These are phyloP conservation scores for Barnettozyma botsteinii DNA, from an alignment of 805 yeast species.

Conservation along the genomic window DNA sequence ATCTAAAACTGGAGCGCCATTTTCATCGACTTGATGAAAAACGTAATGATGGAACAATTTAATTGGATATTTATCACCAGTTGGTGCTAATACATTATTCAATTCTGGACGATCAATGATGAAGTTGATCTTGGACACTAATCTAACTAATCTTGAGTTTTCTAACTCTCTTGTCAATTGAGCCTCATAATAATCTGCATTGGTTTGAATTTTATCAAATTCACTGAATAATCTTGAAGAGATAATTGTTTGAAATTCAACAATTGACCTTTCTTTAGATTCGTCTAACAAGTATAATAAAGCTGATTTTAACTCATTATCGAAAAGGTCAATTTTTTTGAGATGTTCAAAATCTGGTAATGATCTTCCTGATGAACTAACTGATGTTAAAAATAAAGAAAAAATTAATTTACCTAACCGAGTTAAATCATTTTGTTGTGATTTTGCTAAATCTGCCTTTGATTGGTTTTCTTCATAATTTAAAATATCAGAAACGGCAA, in stretches of 20 bases:
- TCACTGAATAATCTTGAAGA: slow-evolving; percentile 40
- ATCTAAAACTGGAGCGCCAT: slow-evolving; percentile 74
- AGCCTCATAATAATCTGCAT: slow-evolving; percentile 54
- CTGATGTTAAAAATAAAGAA: slow-evolving; percentile 46
- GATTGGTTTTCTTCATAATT: slow-evolving; percentile 30
- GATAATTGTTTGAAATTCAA: slow-evolving; percentile 34
- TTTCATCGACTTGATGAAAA: slow-evolving; percentile 77
- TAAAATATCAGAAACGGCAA: slow-evolving; percentile 68
- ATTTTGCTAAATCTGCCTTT: slow-evolving; percentile 17
- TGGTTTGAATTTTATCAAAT: slow-evolving; percentile 44
- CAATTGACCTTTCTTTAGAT: slow-evolving; percentile 22
- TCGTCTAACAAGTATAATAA: slow-evolving; percentile 34
- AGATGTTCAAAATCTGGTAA: slow-evolving; percentile 17
- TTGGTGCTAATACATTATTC: slow-evolving; percentile 60
- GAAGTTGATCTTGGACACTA: slow-evolving; percentile 75
- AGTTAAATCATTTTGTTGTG: slow-evolving; percentile 51
- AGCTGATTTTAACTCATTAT: slow-evolving; percentile 36
- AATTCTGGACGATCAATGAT: slow-evolving; percentile 58
- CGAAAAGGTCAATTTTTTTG: slow-evolving; percentile 33
- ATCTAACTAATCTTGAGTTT: slow-evolving; percentile 79
- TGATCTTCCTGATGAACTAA: slow-evolving; percentile 26
- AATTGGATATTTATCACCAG: slow-evolving; percentile 69
- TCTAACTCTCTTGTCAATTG: slow-evolving; percentile 71
- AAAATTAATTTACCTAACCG: slow-evolving; percentile 56
- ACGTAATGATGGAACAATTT: slow-evolving; percentile 76